Evolutionary conservation across 306 rosid species (phyloP), one percentile per base, ranked within the genome.

Genomic region (Coriaria nepalensis): DNA sequence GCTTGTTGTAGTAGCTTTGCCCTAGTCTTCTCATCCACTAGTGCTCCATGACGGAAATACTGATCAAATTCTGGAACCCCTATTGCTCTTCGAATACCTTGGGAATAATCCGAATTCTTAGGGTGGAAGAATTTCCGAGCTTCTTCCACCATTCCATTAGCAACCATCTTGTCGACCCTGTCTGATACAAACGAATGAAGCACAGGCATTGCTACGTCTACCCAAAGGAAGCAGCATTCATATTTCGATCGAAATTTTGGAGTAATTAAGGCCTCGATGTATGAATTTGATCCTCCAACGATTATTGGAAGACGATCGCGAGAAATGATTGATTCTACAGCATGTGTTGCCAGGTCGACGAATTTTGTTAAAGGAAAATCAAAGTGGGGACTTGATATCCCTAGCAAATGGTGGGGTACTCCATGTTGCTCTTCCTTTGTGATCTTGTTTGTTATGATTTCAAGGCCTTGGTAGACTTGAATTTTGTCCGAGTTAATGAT

Each of bases 251-350:
- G 64, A 40, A 81, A 64, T 0, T 69, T 69, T 40, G 67, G 67
- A 10, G 74, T 95, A 0, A 85, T 42, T n/a, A 90, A 53, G 33
- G 80, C 76, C 39, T 85, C 94, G 0, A 90, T 60, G 53, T 70
- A 85, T 0, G 95, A 85, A 38, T 90, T 90, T 4, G 98, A 90
- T 2, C 98, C 98, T 2, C 98, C 98, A 0, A 74, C 98, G 11
- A 90, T 73, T 68, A 90, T 71, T 0, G 98, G 98, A 41, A 77
- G 81, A 4, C 67, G 50, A 0, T 59, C 57, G 0, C 53, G 64
- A 1, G 40, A 5, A 2, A 61, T 38, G 53, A 90, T 77, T 0
- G 79, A 53, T 0, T 82, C 82, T 8, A 79, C 49, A 7, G 83
- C 41, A 1, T 12, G 6, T 5, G 46, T 57, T 8, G 94, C 70